phyloP scores from a whole-genome alignment of 306 rosid genomes.

The Spatholobus suberectus region DNA sequence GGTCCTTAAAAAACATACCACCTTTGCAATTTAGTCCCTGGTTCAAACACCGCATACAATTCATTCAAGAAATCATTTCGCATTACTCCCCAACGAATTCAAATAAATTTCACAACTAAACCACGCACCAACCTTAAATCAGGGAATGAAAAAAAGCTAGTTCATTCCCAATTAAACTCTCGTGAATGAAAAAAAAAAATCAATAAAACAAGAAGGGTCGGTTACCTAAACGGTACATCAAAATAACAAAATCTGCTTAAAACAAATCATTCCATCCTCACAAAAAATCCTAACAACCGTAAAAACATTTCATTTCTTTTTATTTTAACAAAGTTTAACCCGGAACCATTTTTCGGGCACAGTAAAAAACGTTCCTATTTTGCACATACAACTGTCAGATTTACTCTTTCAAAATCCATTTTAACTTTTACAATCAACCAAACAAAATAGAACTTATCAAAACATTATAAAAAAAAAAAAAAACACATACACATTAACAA shows the following conservation, averaged over 20 bases:
- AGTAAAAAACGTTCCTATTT: conserved; percentile 9
- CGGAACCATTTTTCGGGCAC: not conserved
- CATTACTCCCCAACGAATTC: not conserved
- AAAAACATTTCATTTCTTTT: not conserved
- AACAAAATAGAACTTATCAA: conserved; percentile 20
- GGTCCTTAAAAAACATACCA: conserved; percentile 1
- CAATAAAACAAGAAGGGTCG: not conserved
- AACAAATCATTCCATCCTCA: not conserved
- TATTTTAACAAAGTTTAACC: not conserved
- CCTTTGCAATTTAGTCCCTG: conserved; percentile 10
- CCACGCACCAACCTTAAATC: not conserved
- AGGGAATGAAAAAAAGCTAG: too few relatives aligned
- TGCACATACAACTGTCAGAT: conserved; percentile 22
- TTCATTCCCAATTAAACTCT: not conserved
- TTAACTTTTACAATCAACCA: conserved; percentile 27
- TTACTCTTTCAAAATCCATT: conserved; percentile 10
- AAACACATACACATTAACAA: not conserved
- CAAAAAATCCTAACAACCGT: not conserved
- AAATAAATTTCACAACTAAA: conserved; percentile 19
- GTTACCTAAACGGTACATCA: not conserved
- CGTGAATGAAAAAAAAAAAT: not conserved
- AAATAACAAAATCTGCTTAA: not conserved
- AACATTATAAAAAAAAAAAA: not conserved
- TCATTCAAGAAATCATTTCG: not conserved
- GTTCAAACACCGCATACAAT: not conserved